Evolutionary conservation across 139 green algal genomes (phyloP).

Genomic region (Tetraselmis chui): DNA sequence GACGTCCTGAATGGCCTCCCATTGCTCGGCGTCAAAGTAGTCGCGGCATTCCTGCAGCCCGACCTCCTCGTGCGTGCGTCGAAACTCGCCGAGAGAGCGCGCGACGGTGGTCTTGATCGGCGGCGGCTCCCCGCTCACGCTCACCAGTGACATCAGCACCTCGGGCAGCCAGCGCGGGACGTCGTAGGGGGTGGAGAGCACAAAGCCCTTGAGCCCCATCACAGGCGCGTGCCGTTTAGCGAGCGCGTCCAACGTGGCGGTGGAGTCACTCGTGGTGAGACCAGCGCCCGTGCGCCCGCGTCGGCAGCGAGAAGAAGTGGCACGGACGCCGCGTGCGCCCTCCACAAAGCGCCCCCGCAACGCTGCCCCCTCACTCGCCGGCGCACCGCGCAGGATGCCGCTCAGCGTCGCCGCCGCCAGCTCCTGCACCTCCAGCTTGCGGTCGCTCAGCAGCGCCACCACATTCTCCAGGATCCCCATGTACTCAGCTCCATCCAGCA

Average conservation of each 20-base stretch:
- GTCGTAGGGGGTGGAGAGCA: constrained; percentile 78
- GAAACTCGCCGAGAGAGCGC: constrained; percentile 51
- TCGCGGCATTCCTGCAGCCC: constrained; percentile 41
- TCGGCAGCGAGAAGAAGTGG: constrained; percentile 6
- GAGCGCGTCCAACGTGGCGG: not conserved
- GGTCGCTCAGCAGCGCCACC: constrained; percentile 49
- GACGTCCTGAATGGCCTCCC: constrained; percentile 64
- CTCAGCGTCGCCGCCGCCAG: constrained; percentile 66
- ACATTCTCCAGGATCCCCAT: constrained; percentile 31
- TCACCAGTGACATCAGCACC: constrained; percentile 63
- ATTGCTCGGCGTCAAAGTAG: constrained; percentile 55
- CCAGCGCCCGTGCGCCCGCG: not conserved
- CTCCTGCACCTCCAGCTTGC: constrained; percentile 62
- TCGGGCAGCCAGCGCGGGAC: constrained; percentile 72
- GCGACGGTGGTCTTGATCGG: constrained; percentile 42
- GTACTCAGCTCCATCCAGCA: constrained; percentile 33
- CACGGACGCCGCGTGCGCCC: constrained; percentile 17
- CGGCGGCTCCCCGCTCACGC: constrained; percentile 33
- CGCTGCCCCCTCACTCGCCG: constrained; percentile 10
- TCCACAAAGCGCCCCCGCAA: constrained; percentile 41
- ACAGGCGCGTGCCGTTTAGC: constrained; percentile 27
- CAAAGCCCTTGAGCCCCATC: constrained; percentile 70
- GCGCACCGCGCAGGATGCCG: constrained; percentile 49
- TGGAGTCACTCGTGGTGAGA: not conserved
- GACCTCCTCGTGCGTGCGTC: constrained; percentile 48